A percentile compares a stretch with the other conserved stretches of the same genome.
Conservation (phyloP, 169 alveolate genomes). For the Babesia divergens region DNA sequence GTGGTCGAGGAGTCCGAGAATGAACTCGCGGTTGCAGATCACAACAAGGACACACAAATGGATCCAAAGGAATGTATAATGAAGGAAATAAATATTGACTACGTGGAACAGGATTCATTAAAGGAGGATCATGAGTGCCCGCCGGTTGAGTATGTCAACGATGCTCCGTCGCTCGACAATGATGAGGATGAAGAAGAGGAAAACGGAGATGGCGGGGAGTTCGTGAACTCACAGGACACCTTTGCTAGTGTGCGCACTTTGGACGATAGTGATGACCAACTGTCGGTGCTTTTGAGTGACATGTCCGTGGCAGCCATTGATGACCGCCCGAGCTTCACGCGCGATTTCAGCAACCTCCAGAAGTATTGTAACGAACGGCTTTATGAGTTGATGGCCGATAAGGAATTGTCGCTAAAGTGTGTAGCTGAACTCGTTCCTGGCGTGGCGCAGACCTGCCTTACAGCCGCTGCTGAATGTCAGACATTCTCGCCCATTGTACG, state of each 20-base stretch:
- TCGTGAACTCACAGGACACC: background rate
- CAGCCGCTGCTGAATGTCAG: conserved; percentile 4
- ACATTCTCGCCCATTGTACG: conserved; percentile 16
- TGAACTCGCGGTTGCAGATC: conserved; percentile 20
- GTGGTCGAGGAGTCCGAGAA: conserved; percentile 49
- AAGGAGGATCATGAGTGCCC: background rate
- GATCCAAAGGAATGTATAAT: background rate
- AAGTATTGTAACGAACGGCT: conserved; percentile 28
- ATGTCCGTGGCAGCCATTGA: conserved; percentile 23
- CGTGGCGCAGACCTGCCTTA: conserved; percentile 19
- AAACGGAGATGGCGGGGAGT: background rate
- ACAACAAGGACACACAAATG: background rate
- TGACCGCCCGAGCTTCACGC: conserved; percentile 28
- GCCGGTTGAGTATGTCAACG: background rate
- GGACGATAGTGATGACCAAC: background rate
- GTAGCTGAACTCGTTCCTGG: conserved; percentile 25
- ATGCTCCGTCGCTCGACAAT: background rate
- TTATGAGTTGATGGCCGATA: conserved; percentile 23
- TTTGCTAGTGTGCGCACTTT: background rate
- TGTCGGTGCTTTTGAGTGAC: background rate
- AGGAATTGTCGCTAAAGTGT: conserved; percentile 38
- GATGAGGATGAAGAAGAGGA: conserved; percentile 15
- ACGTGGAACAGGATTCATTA: background rate
- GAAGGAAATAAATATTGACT: background rate
- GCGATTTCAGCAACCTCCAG: conserved; percentile 28